Base-by-base conservation (phyloP, 768 basidiomycete species). In the Neoboletus magnificus region DNA sequence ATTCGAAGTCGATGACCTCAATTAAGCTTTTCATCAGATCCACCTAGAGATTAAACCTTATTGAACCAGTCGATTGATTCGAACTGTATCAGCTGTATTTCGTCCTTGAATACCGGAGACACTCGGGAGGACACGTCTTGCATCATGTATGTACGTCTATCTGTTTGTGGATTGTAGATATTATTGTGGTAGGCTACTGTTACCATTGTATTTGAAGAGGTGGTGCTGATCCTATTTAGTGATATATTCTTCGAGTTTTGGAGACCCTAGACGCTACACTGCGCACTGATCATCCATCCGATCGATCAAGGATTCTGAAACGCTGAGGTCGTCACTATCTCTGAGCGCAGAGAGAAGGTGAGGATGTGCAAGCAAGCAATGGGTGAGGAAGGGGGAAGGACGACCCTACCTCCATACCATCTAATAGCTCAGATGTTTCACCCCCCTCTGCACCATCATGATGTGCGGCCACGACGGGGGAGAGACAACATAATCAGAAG, bases 11-110 rank as follows among this genome's bases (percentile, higher is more conserved):
- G 45, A 32, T 36, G 10, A 25, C 7, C 6, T 32, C 47, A 45
- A 27, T 52, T 32, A 13, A 55, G 5, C 30, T 25, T 39, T 47
- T 16, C 15, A 22, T 42, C 33, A 70, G 69, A 65, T 69, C 45
- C 65, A 49, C 29, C 22, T 69, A 42, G 67, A 68, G 48, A 49
- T 70, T 27, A 70, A 71, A 51, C 62, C 66, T 40, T 69, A 70
- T 57, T 68, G 44, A 68, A 52, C 25, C 40, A 57, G 48, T 55
- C 58, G 48, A 37, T 58, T 48, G 56, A 61, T 25, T 57, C 44
- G 56, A 56, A 62, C 50, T 53, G 41, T 58, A 36, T 43, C 15
- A 53, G 54, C 43, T 55, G 37, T 58, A 42, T 45, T 7, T 40
- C 15, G 6, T 42, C 11, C 30, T 29, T 48, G 37, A 52, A 54